A percentile compares a stretch with the other conserved stretches of the same genome.
phyloP scores from a whole-genome alignment of 306 rosid species.

The Vigna angularis region DNA sequence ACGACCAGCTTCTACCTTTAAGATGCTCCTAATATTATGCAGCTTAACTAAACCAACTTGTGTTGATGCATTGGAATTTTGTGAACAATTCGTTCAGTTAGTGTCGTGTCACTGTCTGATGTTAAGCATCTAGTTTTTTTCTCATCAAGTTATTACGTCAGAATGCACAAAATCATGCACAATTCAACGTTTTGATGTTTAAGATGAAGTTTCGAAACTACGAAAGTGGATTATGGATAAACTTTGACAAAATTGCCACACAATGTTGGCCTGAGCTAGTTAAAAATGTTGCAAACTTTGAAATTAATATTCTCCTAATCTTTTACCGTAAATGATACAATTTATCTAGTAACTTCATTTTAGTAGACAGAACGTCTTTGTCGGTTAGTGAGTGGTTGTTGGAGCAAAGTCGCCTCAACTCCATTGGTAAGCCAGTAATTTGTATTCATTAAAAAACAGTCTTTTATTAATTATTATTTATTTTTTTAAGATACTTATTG shows the following conservation, averaged over 20 bases:
- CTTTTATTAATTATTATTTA: too few species aligned
- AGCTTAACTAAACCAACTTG: neutral
- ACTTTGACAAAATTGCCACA: neutral
- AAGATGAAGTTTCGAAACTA: conserved; percentile 52
- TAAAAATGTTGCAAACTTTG: conserved; percentile 37
- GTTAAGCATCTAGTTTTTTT: conserved; percentile 19
- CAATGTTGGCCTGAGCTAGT: conserved; percentile 38
- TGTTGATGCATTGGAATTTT: conserved; percentile 32
- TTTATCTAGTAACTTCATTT: neutral
- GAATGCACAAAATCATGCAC: neutral
- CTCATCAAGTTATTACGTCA: neutral
- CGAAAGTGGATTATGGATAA: conserved; percentile 33
- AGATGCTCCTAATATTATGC: neutral
- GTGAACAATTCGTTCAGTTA: conserved; percentile 7
- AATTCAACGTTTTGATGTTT: neutral
- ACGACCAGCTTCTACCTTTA: neutral
- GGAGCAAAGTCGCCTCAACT: neutral
- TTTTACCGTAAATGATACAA: neutral
- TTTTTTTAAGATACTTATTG: too few species aligned
- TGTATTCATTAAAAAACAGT: conserved; percentile 28
- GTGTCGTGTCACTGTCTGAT: conserved; percentile 38
- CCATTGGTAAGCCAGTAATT: conserved; percentile 29
- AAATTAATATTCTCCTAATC: neutral
- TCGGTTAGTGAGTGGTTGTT: conserved; percentile 65
- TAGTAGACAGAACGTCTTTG: conserved; percentile 56